Evolutionary conservation across 441 rosid genomes (phyloP).

Genomic region (Lepidium campestre): DNA sequence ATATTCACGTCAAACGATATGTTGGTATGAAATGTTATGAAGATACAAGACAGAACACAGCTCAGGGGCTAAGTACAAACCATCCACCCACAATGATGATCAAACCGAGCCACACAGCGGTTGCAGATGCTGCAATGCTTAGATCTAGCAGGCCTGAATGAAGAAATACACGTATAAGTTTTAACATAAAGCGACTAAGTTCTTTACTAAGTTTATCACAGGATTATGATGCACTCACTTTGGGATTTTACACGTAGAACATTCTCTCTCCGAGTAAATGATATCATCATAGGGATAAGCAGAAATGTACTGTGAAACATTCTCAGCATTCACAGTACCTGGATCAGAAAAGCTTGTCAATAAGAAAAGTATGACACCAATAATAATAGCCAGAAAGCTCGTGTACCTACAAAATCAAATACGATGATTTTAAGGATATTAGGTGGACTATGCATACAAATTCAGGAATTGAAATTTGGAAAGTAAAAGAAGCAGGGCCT

Average conservation of each 20-base stretch:
- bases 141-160: constrained; percentile 86
- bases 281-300: constrained; percentile 80
- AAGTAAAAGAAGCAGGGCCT: not conserved
- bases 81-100: constrained; percentile 75
- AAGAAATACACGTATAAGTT: not conserved
- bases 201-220: not conserved
- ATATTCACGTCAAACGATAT: not conserved
- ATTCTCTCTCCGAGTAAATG: constrained; percentile 66
- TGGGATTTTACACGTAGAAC: constrained; percentile 74
- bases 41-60: not conserved
- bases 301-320: constrained; percentile 55
- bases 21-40: not conserved
- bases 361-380: constrained; percentile 71
- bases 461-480: not conserved
- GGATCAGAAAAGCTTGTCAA: constrained; percentile 90
- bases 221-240: constrained; percentile 50
- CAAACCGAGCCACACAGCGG: constrained; percentile 91
- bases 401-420: constrained; percentile 50
- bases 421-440: not conserved
- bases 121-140: constrained; percentile 92
- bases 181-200: not conserved
- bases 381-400: constrained; percentile 61
- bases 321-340: constrained; percentile 64
- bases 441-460: not conserved
- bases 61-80: constrained; percentile 8